Percentiles rank a stretch among this genome's conserved stretches.
phyloP scores from a whole-genome alignment of 371 early-diverging fungal genomes.

The Mucor piriformis region DNA sequence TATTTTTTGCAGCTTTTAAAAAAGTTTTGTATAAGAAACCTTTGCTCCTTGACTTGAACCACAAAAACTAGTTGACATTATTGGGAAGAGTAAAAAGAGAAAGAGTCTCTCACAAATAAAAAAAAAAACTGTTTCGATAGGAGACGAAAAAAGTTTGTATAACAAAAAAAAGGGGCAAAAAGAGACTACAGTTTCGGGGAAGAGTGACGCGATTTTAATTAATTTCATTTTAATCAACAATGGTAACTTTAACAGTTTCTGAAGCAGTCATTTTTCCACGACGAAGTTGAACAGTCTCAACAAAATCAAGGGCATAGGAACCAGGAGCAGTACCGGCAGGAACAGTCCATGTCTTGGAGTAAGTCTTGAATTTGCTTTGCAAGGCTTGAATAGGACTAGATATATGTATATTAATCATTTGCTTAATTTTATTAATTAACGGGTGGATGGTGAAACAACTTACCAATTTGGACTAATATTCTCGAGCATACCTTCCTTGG shows the following conservation, averaged over 20 bases:
- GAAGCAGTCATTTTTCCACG: conserved; percentile 34
- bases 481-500: conserved; percentile 8
- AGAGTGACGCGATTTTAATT: background rate
- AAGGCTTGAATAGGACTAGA: conserved; percentile 44
- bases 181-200: background rate
- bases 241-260: conserved; percentile 46
- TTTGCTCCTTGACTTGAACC: conserved; percentile 27
- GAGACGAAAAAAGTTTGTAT: conserved; percentile 1
- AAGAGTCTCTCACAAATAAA: background rate
- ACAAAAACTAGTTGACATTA: conserved; percentile 32
- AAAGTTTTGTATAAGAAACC: background rate
- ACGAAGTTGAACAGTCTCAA: conserved; percentile 42
- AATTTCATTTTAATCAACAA: conserved; percentile 30
- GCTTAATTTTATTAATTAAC: no score
- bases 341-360: conserved; percentile 52
- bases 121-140: background rate
- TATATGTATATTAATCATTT: no score
- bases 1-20: no score
- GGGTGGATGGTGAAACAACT: no score
- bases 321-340: conserved; percentile 57
- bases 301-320: conserved; percentile 55
- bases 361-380: conserved; percentile 37
- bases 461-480: conserved; percentile 16
- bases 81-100: background rate
- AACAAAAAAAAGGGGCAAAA: background rate